Evolutionary conservation across 768 basidiomycete species (phyloP).

Genomic region (Cubamyces lactineus): DNA sequence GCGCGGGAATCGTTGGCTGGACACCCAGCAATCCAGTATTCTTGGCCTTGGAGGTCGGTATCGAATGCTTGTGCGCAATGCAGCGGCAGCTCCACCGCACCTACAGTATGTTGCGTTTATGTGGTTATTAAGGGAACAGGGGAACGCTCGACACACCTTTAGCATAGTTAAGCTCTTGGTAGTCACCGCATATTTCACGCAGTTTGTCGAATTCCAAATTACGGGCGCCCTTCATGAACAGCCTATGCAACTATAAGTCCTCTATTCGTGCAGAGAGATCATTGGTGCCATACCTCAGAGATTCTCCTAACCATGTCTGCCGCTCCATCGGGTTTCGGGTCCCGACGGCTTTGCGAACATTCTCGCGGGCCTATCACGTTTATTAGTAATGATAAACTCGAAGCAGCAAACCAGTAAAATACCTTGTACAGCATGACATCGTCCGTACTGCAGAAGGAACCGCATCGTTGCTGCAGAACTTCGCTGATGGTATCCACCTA

Average conservation of each 20-base stretch:
- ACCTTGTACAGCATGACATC: conserved; percentile 98
- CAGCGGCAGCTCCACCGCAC: conserved; percentile 84
- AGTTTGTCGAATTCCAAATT: conserved; percentile 85
- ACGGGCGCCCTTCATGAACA: conserved; percentile 88
- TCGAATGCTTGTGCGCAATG: conserved; percentile 82
- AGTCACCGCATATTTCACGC: conserved; percentile 86
- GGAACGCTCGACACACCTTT: conserved; percentile 55
- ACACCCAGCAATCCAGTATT: conserved; percentile 73
- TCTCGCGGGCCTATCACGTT: conserved; percentile 79
- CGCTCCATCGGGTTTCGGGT: conserved; percentile 73
- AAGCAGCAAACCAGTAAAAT: not conserved
- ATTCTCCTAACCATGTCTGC: conserved; percentile 82
- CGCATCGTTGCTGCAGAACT: conserved; percentile 90
- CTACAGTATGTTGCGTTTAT: conserved; percentile 39
- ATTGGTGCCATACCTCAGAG: conserved; percentile 64
- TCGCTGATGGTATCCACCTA: conserved; percentile 98
- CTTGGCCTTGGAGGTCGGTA: conserved; percentile 69
- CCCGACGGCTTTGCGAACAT: conserved; percentile 86
- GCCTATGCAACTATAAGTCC: conserved; percentile 42
- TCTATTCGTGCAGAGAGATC: not conserved
- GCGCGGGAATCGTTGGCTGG: conserved; percentile 55
- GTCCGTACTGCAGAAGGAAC: conserved; percentile 96
- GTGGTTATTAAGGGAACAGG: not conserved
- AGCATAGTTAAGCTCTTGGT: conserved; percentile 81
- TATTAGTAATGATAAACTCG: not conserved